Conservation (phyloP, 2,329 filamentous ascomycete species). For the Sphaerostilbella broomeana region DNA sequence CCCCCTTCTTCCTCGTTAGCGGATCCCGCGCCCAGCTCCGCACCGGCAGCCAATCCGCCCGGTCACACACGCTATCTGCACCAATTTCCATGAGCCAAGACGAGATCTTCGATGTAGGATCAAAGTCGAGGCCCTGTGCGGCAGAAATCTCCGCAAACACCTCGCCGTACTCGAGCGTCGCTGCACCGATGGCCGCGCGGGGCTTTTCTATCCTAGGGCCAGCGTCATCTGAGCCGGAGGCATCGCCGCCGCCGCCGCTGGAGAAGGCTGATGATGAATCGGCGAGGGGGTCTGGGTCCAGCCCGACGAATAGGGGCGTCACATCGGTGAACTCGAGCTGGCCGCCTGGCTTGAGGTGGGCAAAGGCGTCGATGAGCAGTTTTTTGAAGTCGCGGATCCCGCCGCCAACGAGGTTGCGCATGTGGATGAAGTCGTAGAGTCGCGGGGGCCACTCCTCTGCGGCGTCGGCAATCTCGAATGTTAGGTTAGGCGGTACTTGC, state of each 20-base stretch:
- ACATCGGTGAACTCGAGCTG: constrained; percentile 40
- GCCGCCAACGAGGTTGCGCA: constrained; percentile 36
- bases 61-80: constrained; percentile 35
- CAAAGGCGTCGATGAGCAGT: constrained; percentile 30
- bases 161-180: constrained; percentile 30
- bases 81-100: constrained; percentile 30
- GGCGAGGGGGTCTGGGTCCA: constrained; percentile 22
- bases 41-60: constrained; percentile 36
- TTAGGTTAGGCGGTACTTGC: constrained; percentile 51
- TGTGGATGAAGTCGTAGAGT: constrained; percentile 36
- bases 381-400: constrained; percentile 38
- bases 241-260: background rate
- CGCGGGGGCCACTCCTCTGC: constrained; percentile 38
- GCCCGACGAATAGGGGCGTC: constrained; percentile 34
- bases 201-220: background rate
- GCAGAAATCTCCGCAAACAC: constrained; percentile 23
- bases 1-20: constrained; percentile 31
- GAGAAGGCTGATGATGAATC: constrained; percentile 7
- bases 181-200: constrained; percentile 18
- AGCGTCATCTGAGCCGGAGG: background rate
- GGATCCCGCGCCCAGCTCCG: constrained; percentile 35
- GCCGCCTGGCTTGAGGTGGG: constrained; percentile 37
- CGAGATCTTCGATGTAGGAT: constrained; percentile 31
- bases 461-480: constrained; percentile 52
- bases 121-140: constrained; percentile 32